Percentiles rank a stretch among this genome's conserved stretches.
phyloP scores from a whole-genome alignment of 2,329 filamentous ascomycete genomes.

The Cryphonectria carpinicola region DNA sequence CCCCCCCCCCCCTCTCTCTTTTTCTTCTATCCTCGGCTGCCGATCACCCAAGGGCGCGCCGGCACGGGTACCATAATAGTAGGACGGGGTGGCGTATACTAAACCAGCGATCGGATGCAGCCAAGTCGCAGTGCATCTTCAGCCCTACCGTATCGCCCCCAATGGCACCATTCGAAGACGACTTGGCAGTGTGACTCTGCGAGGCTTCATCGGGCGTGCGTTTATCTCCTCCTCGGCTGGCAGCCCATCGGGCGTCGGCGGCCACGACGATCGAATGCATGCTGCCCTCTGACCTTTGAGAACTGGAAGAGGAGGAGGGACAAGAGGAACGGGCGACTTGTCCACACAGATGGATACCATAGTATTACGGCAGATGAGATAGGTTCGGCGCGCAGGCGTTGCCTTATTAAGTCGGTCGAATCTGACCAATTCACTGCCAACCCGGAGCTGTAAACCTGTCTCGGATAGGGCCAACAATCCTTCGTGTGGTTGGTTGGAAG shows the following conservation, averaged over 20 bases:
- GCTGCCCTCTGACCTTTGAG: neutral
- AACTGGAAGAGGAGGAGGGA: neutral
- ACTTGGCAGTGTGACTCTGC: neutral
- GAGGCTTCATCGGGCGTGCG: neutral
- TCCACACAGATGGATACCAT: neutral
- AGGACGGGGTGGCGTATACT: constrained; percentile 7
- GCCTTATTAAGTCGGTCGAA: neutral
- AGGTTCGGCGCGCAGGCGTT: neutral
- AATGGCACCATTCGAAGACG: constrained; percentile 10
- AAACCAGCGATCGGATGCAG: neutral
- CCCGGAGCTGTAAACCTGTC: constrained; percentile 7
- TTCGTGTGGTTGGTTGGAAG: neutral
- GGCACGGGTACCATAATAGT: neutral
- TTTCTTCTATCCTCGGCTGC: neutral
- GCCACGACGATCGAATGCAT: neutral
- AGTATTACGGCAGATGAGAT: constrained; percentile 1
- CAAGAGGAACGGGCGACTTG: neutral
- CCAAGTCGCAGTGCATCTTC: constrained; percentile 13
- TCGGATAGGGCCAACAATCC: constrained; percentile 11
- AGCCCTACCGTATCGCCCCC: constrained; percentile 20
- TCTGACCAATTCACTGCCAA: constrained; percentile 1
- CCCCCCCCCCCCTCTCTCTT: neutral
- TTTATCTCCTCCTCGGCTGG: too few species aligned
- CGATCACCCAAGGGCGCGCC: neutral
- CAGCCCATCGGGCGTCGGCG: neutral